A percentile compares a stretch with the other conserved stretches of the same genome.
phyloP scores from a whole-genome alignment of 129 eudicot species.

The Erigeron canadensis region DNA sequence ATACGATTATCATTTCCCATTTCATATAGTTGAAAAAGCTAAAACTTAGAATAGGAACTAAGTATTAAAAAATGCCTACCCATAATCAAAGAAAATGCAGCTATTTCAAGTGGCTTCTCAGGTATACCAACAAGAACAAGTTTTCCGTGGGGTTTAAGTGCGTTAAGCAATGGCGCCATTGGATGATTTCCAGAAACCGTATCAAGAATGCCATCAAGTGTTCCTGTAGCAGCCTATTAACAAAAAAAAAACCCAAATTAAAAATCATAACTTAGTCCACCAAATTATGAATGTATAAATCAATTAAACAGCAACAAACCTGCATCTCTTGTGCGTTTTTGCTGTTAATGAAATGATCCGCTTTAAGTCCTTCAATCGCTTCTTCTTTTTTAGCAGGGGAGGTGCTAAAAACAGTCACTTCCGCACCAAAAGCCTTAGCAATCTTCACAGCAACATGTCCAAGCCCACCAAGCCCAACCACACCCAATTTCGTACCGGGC shows the following conservation, averaged over 20 bases:
- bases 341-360: background rate
- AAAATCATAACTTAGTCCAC: too few relatives aligned
- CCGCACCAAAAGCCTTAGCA: background rate
- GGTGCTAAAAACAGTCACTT: too few relatives aligned
- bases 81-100: conserved; percentile 39
- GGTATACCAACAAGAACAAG: conserved; percentile 49
- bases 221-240: background rate
- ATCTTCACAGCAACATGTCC: too few relatives aligned
- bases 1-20: too few relatives aligned
- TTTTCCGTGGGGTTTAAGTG: conserved; percentile 49
- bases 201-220: background rate
- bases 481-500: background rate
- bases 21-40: too few relatives aligned
- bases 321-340: background rate
- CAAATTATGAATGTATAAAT: too few relatives aligned
- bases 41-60: background rate
- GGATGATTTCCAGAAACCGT: conserved; percentile 1
- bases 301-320: too few relatives aligned
- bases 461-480: too few relatives aligned
- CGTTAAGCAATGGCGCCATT: conserved; percentile 34
- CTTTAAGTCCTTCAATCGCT: background rate
- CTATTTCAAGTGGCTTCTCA: conserved; percentile 43
- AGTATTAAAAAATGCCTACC: conserved; percentile 19
- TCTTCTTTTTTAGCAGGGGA: background rate
- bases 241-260: too few relatives aligned